These are phyloP conservation scores for Pyricularia sp. DNA, from an alignment of 2,329 filamentous ascomycete genomes.

Conservation along the genomic window DNA sequence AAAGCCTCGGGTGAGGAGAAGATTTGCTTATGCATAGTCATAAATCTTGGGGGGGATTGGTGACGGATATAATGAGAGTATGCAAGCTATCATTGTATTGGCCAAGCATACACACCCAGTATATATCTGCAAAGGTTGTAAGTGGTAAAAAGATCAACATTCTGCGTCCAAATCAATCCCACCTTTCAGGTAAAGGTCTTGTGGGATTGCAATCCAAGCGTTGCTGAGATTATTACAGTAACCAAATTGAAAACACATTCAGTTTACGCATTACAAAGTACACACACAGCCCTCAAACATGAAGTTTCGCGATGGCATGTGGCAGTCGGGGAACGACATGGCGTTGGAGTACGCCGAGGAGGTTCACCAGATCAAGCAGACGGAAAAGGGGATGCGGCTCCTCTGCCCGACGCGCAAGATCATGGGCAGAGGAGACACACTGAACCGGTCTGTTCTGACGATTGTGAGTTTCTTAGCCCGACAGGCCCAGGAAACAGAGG, in stretches of 20 bases:
- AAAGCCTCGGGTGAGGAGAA: background rate
- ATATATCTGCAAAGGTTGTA: background rate
- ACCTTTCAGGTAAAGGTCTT: background rate
- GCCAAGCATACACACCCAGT: background rate
- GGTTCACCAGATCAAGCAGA: conserved; percentile 41
- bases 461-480: conserved; percentile 29
- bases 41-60: background rate
- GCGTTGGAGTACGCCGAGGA: conserved; percentile 58
- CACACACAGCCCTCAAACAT: conserved; percentile 23
- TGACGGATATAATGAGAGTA: background rate
- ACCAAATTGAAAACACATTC: background rate
- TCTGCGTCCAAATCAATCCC: background rate
- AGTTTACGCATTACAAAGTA: too few species aligned
- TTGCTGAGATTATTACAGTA: background rate
- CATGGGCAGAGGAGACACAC: conserved; percentile 40
- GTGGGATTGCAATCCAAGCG: too few species aligned
- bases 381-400: conserved; percentile 39
- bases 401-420: conserved; percentile 50
- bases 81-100: background rate
- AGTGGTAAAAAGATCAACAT: background rate
- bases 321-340: conserved; percentile 52
- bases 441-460: conserved; percentile 46
- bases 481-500: background rate
- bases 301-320: conserved; percentile 60
- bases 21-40: background rate